Conservation (phyloP, 805 yeast genomes). For the Wickerhamiella sergipiensis region DNA sequence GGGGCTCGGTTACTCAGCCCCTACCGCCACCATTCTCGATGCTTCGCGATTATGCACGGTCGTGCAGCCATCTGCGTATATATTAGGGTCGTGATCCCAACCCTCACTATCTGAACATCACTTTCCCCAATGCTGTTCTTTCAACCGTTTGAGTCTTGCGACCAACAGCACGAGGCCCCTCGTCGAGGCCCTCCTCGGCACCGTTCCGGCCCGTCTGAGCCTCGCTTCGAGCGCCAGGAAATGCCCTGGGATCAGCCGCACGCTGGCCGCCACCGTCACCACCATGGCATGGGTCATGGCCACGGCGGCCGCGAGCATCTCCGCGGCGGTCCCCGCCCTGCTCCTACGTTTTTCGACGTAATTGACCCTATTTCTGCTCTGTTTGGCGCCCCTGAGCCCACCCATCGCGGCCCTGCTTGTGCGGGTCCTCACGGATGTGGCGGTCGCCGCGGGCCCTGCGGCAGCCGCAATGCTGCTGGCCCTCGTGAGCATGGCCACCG, state of each 20-base stretch:
- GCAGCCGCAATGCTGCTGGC: neutral
- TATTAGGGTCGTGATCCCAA: neutral
- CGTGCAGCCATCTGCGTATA: neutral
- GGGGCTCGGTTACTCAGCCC: neutral
- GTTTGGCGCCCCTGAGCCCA: neutral
- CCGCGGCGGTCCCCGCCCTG: neutral
- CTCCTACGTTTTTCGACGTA: neutral
- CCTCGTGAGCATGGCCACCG: neutral
- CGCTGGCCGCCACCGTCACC: neutral
- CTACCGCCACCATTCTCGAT: neutral
- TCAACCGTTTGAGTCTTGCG: neutral
- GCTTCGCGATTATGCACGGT: neutral
- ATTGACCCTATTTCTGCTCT: neutral
- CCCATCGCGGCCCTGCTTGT: neutral
- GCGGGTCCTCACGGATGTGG: neutral
- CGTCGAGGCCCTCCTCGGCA: neutral
- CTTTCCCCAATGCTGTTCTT: neutral
- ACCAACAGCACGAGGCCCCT: neutral
- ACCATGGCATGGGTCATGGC: neutral
- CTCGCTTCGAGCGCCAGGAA: neutral
- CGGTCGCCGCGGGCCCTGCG: neutral
- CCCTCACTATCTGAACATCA: neutral
- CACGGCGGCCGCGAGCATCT: neutral
- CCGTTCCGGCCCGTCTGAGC: neutral
- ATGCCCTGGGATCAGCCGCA: neutral